Conservation (phyloP, 192 early-diverging fungal genomes). For the Rhizophagus prolifer region DNA sequence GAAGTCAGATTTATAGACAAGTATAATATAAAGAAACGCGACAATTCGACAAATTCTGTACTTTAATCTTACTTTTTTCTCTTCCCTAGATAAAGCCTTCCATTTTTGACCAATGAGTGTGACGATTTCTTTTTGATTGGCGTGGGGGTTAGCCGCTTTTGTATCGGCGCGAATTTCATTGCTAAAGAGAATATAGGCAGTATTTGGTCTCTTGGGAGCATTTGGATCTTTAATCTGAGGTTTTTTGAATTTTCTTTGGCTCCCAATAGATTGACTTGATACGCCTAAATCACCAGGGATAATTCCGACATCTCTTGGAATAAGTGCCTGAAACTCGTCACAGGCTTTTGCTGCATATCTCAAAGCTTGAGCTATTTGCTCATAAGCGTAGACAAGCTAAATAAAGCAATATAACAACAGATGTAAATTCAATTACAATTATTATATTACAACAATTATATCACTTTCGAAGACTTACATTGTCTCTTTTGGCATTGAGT, state of each 20-base stretch:
- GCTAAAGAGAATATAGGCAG: constrained; percentile 91
- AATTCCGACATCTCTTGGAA: constrained; percentile 21
- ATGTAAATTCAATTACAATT: neutral
- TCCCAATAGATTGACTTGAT: neutral
- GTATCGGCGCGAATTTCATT: constrained; percentile 76
- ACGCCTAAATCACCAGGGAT: neutral
- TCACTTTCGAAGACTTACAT: neutral
- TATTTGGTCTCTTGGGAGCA: constrained; percentile 88
- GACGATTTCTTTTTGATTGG: constrained; percentile 34
- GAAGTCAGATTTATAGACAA: neutral
- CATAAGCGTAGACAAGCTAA: constrained; percentile 24
- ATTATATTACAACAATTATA: neutral
- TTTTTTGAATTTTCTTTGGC: constrained; percentile 16
- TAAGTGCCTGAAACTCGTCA: constrained; percentile 26
- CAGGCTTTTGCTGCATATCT: constrained; percentile 23
- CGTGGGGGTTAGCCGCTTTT: constrained; percentile 79
- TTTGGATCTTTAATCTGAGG: constrained; percentile 69
- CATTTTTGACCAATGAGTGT: constrained; percentile 25
- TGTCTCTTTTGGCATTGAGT: constrained; percentile 12
- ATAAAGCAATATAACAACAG: neutral
- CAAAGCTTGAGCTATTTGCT: constrained; percentile 21
- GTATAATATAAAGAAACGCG: neutral
- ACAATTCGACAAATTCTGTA: neutral
- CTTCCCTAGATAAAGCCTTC: constrained; percentile 24
- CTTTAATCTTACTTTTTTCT: constrained; percentile 15